phyloP scores from a whole-genome alignment of 2,329 filamentous ascomycete species.

The Neonectria coccinea region DNA sequence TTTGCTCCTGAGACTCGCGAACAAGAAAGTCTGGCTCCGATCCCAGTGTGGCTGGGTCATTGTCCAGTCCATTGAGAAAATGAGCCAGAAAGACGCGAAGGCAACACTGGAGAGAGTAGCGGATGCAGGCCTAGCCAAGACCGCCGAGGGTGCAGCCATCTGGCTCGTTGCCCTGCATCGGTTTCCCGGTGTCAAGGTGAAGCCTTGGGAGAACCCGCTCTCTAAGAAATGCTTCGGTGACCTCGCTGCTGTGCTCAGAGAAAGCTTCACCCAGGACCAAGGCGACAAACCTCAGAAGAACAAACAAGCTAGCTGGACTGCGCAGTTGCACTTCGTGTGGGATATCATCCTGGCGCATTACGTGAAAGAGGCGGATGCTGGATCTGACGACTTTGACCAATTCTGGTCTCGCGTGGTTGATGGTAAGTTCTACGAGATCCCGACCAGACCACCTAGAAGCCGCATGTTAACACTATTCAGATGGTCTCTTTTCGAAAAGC shows the following conservation, averaged over 20 bases:
- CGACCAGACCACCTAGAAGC: not conserved
- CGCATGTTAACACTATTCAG: slow-evolving; percentile 58
- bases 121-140: slow-evolving; percentile 76
- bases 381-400: slow-evolving; percentile 69
- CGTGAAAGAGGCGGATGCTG: slow-evolving; percentile 51
- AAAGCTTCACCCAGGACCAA: slow-evolving; percentile 68
- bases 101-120: slow-evolving; percentile 72
- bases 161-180: slow-evolving; percentile 79
- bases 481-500: slow-evolving; percentile 83
- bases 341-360: slow-evolving; percentile 76
- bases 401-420: slow-evolving; percentile 93
- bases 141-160: slow-evolving; percentile 88
- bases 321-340: slow-evolving; percentile 90
- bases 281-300: slow-evolving; percentile 57
- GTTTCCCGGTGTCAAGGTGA: slow-evolving; percentile 72
- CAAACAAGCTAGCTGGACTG: slow-evolving; percentile 80
- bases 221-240: slow-evolving; percentile 74
- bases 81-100: slow-evolving; percentile 68
- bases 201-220: slow-evolving; percentile 84
- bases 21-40: slow-evolving; percentile 88
- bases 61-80: slow-evolving; percentile 76
- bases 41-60: slow-evolving; percentile 89
- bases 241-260: slow-evolving; percentile 83
- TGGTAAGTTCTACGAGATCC: slow-evolving; percentile 66
- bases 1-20: slow-evolving; percentile 77